Base-by-base conservation (phyloP, 257 asterid species). In the Solanum microdontum region DNA sequence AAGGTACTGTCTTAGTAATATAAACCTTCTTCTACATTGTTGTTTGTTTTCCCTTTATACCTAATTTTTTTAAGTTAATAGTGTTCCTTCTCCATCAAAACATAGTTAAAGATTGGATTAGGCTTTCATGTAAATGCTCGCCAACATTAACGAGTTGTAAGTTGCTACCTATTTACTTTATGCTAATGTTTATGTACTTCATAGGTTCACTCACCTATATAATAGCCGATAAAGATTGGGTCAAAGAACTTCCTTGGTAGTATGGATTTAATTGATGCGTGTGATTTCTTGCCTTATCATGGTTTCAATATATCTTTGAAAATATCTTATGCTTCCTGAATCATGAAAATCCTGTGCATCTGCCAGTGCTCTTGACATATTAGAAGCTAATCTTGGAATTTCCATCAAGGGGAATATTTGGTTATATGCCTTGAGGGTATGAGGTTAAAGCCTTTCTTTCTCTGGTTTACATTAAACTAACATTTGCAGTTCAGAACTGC, bases 251-350 rank as follows among this genome's bases (percentile, higher is more conserved):
- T 73, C 32, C 75, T 68, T 36, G 88, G 55, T 2, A 28, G 5
- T 33, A 9, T 62, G 40, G 30, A 8, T 64, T 72, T 58, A 66
- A 40, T 39, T 36, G 21, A 34, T 40, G 45, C 13, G 45, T 32
- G 87, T 51, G 66, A 36, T 75, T 37, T 79, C 24, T 72, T 73
- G 84, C 64, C 87, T 58, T 87, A 93, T 96, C 89, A 79, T 91
- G 87, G 80, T 95, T 43, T 91, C 96, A 24, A 84, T 72, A 55
- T 94, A 91, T 88, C 92, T 94, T 8, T 98, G 96, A 36, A 92
- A 93, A 85, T 91, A 93, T 86, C 93, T 40, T 86, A 93, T 95
- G 98, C 91, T 92, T 34, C 94, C 96, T 13, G 69, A 92, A 30
- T 97, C 90, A 26, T 95, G 96, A 92, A 90, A 89, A 86, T 89